Conservation (phyloP, 1,284 basidiomycete species). For the Rhodotorula sp. region DNA sequence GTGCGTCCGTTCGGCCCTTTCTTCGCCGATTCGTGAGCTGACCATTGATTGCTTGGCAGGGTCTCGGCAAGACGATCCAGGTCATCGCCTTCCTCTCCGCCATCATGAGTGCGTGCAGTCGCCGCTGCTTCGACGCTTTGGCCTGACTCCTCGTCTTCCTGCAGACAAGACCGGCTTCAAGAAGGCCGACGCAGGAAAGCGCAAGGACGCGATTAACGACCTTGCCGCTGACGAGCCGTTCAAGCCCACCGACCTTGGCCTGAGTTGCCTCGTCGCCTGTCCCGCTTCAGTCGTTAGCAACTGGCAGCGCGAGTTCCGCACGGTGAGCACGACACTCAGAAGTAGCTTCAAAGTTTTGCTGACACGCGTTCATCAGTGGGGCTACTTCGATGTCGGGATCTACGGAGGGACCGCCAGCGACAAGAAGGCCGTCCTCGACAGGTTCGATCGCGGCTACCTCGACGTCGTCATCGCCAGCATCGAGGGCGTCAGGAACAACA, state of each 20-base stretch:
- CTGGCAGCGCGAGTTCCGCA: constrained; percentile 93
- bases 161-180: constrained; percentile 61
- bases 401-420: constrained; percentile 94
- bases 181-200: constrained; percentile 69
- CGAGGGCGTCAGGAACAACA: constrained; percentile 65
- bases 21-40: not conserved
- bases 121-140: not conserved
- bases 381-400: constrained; percentile 88
- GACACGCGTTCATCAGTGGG: constrained; percentile 70
- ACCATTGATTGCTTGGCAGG: constrained; percentile 51
- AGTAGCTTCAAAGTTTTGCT: constrained; percentile 56
- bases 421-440: constrained; percentile 91
- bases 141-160: not conserved
- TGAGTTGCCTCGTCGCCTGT: constrained; percentile 89
- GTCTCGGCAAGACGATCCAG: constrained; percentile 96
- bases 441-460: constrained; percentile 62
- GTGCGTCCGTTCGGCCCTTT: constrained; percentile 51
- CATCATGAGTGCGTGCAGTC: constrained; percentile 58
- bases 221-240: constrained; percentile 65
- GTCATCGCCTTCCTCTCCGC: constrained; percentile 93
- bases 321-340: constrained; percentile 86
- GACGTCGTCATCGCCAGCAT: constrained; percentile 61
- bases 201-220: constrained; percentile 56
- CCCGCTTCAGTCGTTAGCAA: constrained; percentile 96
- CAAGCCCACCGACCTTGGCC: constrained; percentile 62